Base-by-base conservation (phyloP, 495 filamentous ascomycete species). In the Xylaria cubensis region DNA sequence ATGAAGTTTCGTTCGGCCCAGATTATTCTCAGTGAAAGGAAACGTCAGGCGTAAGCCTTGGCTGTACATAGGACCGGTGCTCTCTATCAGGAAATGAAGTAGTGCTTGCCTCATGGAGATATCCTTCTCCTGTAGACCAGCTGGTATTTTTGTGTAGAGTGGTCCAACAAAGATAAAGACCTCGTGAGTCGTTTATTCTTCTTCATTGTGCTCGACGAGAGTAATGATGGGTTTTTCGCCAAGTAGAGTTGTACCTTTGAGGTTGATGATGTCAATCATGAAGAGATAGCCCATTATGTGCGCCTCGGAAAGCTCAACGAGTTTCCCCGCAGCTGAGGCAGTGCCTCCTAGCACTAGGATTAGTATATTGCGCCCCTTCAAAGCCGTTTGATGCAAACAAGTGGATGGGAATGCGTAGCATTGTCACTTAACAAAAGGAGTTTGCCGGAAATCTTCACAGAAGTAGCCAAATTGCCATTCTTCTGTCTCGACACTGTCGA, bases 241-340 rank as follows among this genome's bases (percentile, higher is more conserved):
- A 73, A 99, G 90, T 87, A 96, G 95, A 59, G 93, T 92, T 71
- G 94, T 88, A 66, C 96, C 96, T 77, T 98, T 92, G 62, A 99
- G 89, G 84, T 97, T 95, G 76, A 94, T 92, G 71, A 99, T 91
- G 82, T 99, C 97, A 78, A 99, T 90, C 75, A 99, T 90, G 86
- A 99, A 98, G 71, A 97, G 84, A 81, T 94, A 98, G 72, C 93
- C 94, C 48, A 97, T 84, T 42, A 98, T 83, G 48, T 88, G 86
- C n/a, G 94, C 96, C 64, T 93, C 93, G 71, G 96, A 88, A 81
- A 94, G 88, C 83, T 90, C 86, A 75, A 98, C 93, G 70, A 99
- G 89, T 66, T 91, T 83, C 41, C 94, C 96, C 3, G 93, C 95
- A 64, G 96, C 96, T 68, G 89, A 90, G 55, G 96, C 96, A 74